Evolutionary conservation across 345 rosid genomes (phyloP).

Genomic region (Populus tremula): DNA sequence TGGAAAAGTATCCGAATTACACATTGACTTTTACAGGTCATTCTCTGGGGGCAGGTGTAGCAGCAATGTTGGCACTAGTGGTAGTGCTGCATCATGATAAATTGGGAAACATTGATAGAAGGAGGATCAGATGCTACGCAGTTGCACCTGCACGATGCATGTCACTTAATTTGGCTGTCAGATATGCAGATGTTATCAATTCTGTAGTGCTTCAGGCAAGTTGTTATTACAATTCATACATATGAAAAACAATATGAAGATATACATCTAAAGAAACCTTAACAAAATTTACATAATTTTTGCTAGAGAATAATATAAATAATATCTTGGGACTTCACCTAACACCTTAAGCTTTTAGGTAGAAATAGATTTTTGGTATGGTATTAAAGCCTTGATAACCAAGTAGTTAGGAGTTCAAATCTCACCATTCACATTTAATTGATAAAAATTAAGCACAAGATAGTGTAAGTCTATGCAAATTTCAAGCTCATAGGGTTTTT

Average conservation of each 20-base stretch:
- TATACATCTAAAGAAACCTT: not conserved
- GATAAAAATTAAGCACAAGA: too few species aligned
- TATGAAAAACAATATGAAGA: not conserved
- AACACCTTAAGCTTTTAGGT: too few species aligned
- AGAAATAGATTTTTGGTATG: too few species aligned
- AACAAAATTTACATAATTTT: not conserved
- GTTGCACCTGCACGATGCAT: constrained; percentile 98
- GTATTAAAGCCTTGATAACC: too few species aligned
- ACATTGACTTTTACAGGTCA: constrained; percentile 88
- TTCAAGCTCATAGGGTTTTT: too few species aligned
- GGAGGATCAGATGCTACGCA: constrained; percentile 84
- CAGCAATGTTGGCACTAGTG: constrained; percentile 73
- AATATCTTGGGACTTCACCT: too few species aligned
- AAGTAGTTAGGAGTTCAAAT: too few species aligned
- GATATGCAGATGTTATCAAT: constrained; percentile 93
- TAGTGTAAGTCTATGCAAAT: too few species aligned
- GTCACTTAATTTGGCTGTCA: constrained; percentile 88
- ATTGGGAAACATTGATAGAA: constrained; percentile 68
- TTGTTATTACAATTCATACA: constrained; percentile 1
- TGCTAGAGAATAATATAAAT: too few species aligned
- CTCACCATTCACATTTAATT: too few species aligned
- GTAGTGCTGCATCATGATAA: constrained; percentile 57
- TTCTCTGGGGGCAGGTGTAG: constrained; percentile 95
- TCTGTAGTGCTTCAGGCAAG: constrained; percentile 93
- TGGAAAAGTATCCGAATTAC: constrained; percentile 65